A percentile compares a stretch with the other conserved stretches of the same genome.
phyloP scores from a whole-genome alignment of 768 basidiomycete species.

The Crassisporium funariophilum region DNA sequence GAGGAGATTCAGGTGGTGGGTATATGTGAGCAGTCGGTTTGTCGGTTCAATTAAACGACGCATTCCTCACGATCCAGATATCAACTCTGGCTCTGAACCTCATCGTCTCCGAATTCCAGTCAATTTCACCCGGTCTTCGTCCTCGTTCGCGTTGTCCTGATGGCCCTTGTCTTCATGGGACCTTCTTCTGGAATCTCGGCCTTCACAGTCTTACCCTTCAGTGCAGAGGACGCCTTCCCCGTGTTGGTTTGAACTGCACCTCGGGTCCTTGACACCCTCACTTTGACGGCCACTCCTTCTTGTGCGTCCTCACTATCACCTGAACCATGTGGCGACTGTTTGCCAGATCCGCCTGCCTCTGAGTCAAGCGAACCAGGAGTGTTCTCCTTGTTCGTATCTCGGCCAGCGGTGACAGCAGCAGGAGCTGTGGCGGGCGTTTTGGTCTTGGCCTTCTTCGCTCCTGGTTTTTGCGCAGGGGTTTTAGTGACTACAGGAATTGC shows the following conservation, averaged over 20 bases:
- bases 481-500: too few relatives aligned
- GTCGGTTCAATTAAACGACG: too few relatives aligned
- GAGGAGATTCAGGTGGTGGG: too few relatives aligned
- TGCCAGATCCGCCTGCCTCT: neutral
- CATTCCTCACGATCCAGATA: too few relatives aligned
- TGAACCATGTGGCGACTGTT: neutral
- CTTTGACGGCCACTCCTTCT: constrained; percentile 29
- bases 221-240: neutral
- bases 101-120: neutral
- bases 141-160: constrained; percentile 35
- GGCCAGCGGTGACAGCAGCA: constrained; percentile 20
- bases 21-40: too few relatives aligned
- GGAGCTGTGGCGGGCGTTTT: constrained; percentile 35
- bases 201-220: constrained; percentile 9
- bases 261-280: constrained; percentile 32
- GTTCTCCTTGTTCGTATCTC: constrained; percentile 38
- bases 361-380: constrained; percentile 22
- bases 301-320: constrained; percentile 17
- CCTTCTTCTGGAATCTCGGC: constrained; percentile 27
- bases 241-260: constrained; percentile 20
- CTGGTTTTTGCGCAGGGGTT: neutral
- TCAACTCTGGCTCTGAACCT: too few relatives aligned
- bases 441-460: constrained; percentile 15
- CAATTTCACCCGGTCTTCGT: constrained; percentile 31
- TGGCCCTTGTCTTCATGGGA: constrained; percentile 26